phyloP scores from a whole-genome alignment of 1,139 yeast species.

The Candida sojae region DNA sequence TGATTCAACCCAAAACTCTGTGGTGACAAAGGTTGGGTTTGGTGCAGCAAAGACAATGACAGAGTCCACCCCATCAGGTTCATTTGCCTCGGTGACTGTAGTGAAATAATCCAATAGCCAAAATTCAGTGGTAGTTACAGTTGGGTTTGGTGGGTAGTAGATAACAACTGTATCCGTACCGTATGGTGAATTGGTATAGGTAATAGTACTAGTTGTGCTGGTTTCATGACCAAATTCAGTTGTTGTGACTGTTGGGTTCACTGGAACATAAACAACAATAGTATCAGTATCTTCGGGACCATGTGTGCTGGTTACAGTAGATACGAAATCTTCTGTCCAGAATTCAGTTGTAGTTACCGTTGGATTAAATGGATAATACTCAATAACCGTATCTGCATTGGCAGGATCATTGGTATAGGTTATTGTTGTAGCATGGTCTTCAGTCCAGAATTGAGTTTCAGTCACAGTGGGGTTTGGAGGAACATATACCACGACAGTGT shows the following conservation, averaged over 20 bases:
- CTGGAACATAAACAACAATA: constrained; percentile 21
- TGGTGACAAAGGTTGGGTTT: constrained; percentile 6
- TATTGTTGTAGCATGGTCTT: constrained; percentile 6
- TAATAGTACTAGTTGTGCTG: constrained; percentile 9
- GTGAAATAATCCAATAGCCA: constrained; percentile 8
- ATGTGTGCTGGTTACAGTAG: constrained; percentile 10
- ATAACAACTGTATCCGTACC: constrained; percentile 15
- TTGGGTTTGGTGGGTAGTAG: constrained; percentile 16
- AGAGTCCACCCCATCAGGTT: constrained; percentile 15
- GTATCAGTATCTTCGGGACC: constrained; percentile 17
- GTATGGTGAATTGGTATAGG: constrained; percentile 14
- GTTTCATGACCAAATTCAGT: constrained; percentile 15
- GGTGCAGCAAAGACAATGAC: constrained; percentile 16
- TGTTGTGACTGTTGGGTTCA: constrained; percentile 12
- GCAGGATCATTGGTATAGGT: constrained; percentile 12
- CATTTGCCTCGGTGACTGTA: constrained; percentile 11
- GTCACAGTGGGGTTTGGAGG: constrained; percentile 14
- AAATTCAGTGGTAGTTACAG: constrained; percentile 2
- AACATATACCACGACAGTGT: constrained; percentile 6
- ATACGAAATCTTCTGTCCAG: constrained; percentile 6
- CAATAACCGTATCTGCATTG: constrained; percentile 13
- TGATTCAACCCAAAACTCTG: constrained; percentile 3
- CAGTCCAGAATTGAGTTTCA: constrained; percentile 7
- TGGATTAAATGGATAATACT: constrained; percentile 14
- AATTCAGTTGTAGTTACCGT: constrained; percentile 8